Base-by-base conservation (phyloP, 179 eudicot species). In the Amaranthus tricolor region DNA sequence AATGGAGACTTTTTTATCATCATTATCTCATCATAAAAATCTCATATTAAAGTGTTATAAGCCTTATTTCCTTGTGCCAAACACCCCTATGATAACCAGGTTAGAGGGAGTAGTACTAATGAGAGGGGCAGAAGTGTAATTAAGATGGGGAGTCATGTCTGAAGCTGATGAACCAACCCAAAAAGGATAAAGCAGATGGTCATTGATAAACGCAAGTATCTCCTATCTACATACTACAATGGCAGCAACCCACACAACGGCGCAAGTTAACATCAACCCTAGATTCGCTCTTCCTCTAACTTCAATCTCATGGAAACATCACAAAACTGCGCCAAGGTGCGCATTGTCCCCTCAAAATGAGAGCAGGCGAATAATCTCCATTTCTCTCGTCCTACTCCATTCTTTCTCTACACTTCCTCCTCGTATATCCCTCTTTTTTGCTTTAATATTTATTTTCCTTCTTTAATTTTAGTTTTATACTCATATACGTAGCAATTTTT, bases 291-390 rank as follows among this genome's bases (percentile, higher is more conserved):
- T 16, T 24, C 43, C 60, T 20, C 65, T 14, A 9, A 43, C 12
- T 44, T 5, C 24, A 61, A 17, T 13, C 20, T 31, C 70, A 40
- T 53, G 48, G 9, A 24, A 1, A 5, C 62, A 3, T 49, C 50
- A 9, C 68, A 65, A 61, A 20, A 69, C 12, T 62, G 53, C 67
- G 71, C 74, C 77, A 14, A 66, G 20, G 12, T 76, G 79, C 80
- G 77, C 77, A 43, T 21, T 72, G 51, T 11, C 66, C 5, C 61
- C 66, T 24, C 70, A 45, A 70, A 78, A 66, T 66, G 62, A 79
- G 63, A 78, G 78, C 76, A 64, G 92, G 65, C 85, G 92, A 80
- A 56, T 64, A 16, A 48, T 89, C 79, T 76, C 90, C 61, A 48
- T 87, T 45, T 84, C 92, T 19, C 82, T 87, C 68, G 63, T 82